Evolutionary conservation across 371 early-diverging fungal species (phyloP).

Genomic region (Coemansia sp.): DNA sequence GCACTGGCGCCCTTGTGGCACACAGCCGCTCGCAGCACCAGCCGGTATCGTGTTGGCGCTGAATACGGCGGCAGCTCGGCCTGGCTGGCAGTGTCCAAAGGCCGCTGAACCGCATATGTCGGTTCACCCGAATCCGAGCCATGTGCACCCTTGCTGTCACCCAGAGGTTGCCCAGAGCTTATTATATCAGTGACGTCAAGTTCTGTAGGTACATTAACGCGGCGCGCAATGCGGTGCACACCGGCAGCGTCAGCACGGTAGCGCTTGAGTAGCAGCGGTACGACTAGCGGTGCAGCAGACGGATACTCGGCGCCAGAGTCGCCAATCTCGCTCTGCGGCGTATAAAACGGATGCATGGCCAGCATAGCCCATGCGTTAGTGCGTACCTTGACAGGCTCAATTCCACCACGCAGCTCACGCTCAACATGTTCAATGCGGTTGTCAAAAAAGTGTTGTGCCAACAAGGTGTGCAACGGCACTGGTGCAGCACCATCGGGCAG

Average conservation of each 20-base stretch:
- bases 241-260: constrained; percentile 23
- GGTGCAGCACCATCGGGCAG: constrained; percentile 18
- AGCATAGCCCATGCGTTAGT: constrained; percentile 48
- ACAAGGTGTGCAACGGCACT: constrained; percentile 27
- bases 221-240: constrained; percentile 15
- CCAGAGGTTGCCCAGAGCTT: background rate
- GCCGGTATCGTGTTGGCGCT: constrained; percentile 20
- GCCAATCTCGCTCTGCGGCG: constrained; percentile 42
- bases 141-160: too few species aligned
- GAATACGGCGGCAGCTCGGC: constrained; percentile 21
- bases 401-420: constrained; percentile 14
- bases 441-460: constrained; percentile 44
- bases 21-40: constrained; percentile 42
- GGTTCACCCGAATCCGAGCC: too few species aligned
- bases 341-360: constrained; percentile 42
- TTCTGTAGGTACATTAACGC: constrained; percentile 31
- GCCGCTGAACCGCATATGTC: background rate
- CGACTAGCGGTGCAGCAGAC: constrained; percentile 28
- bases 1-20: constrained; percentile 42
- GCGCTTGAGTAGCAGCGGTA: constrained; percentile 44
- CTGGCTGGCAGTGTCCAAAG: background rate
- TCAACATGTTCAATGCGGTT: constrained; percentile 45
- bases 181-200: constrained; percentile 37
- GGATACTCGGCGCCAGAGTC: constrained; percentile 28
- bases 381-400: constrained; percentile 18